These are phyloP conservation scores for Cordia subcordata DNA, from an alignment of 257 asterid genomes.

Conservation along the genomic window DNA sequence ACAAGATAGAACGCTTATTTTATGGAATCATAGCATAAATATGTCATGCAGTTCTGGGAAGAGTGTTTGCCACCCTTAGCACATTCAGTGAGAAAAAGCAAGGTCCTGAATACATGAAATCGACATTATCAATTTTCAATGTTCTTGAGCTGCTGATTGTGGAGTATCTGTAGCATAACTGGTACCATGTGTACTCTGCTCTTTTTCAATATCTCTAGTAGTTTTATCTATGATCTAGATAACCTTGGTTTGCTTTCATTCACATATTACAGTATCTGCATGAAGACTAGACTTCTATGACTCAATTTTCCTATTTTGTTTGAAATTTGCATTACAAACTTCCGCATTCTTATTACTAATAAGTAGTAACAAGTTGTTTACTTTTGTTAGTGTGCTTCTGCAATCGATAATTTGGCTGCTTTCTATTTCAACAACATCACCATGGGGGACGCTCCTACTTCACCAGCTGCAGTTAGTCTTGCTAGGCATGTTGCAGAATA, in stretches of 20 bases:
- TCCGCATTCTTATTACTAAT: neutral
- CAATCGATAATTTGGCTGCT: constrained; percentile 83
- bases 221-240: neutral
- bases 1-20: too few species aligned
- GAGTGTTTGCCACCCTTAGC: too few species aligned
- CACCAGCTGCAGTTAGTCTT: constrained; percentile 74
- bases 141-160: neutral
- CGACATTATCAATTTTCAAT: too few species aligned
- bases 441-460: constrained; percentile 65
- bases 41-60: too few species aligned
- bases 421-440: constrained; percentile 82
- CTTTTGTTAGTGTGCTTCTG: constrained; percentile 74
- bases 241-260: neutral
- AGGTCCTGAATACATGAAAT: too few species aligned
- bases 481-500: constrained; percentile 80
- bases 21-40: too few species aligned
- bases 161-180: neutral
- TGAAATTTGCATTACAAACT: neutral
- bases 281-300: too few species aligned
- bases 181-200: neutral
- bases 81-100: too few species aligned
- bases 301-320: too few species aligned
- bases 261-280: too few species aligned
- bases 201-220: neutral
- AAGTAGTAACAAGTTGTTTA: neutral